Base-by-base conservation (phyloP, 78 protist genomes). In the Cavenderia fasciculata region DNA sequence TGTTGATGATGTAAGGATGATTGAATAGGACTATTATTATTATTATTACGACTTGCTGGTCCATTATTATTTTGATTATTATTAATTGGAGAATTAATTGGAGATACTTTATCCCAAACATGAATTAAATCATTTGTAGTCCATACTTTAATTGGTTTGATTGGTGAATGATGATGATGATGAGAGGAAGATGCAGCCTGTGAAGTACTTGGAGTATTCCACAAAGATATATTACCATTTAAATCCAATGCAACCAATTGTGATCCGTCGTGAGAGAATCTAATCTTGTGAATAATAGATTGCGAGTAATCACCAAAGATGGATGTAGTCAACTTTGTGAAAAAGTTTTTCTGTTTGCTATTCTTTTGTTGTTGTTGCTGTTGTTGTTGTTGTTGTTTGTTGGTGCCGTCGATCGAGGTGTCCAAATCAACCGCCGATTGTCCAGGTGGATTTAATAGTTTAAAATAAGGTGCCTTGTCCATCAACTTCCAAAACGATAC, bases 401-500 rank as follows among this genome's bases (percentile, higher is more conserved):
- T 56, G 10, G 14, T 8, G 5, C 72, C 72, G 38, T 63, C 72
- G 10, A 63, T 36, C n/a, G 34, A 23, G n/a, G 8, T 57, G 27
- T 57, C 63, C 18, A 57, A 57, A 57, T 57, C 63, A 25, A 57
- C 33, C 2, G 16, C 31, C 2, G 18, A 33, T 25, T 11, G 21
- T 23, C 19, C 3, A 2, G 76, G 69, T 36, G 25, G n/a, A 54
- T 82, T 82, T 36, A 82, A 68, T 43, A 82, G 25, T 16, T 25
- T 34, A 38, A 56, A 82, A 44, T 57, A 82, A 5, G 90, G 90
- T 31, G 34, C 76, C 25, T 34, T 21, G 38, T 82, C 90, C 4
- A 63, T 57, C 5, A 82, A 16, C 33, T 82, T 82, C 90, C 90
- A 82, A 56, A 82, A 82, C 14, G 78, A 68, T 12, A 82, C 90